Percentiles rank a stretch among this genome's conserved stretches.
Evolutionary conservation across 2,329 filamentous ascomycete genomes (phyloP).

Genomic region (Harringtonia aguacate): DNA sequence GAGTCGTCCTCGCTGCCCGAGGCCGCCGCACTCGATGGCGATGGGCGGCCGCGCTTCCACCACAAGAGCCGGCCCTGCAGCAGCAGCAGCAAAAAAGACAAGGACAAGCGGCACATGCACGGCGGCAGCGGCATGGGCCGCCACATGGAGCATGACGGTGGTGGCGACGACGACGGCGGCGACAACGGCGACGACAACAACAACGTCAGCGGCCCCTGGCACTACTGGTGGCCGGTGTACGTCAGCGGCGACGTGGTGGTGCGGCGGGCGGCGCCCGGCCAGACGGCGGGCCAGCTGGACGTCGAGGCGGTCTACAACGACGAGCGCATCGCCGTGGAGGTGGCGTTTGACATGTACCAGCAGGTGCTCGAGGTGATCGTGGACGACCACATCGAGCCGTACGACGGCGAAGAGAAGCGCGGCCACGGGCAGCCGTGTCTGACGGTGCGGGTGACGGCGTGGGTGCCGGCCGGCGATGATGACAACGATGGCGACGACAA

Average conservation of each 20-base stretch:
- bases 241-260: slow-evolving; percentile 29
- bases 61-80: too few species aligned
- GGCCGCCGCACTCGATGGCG: too few species aligned
- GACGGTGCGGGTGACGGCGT: slow-evolving; percentile 34
- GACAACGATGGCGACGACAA: slow-evolving; percentile 6
- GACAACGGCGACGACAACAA: slow-evolving; percentile 12
- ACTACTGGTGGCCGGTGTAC: slow-evolving; percentile 2
- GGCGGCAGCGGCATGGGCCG: too few species aligned
- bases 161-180: too few species aligned
- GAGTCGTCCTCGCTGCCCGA: too few species aligned
- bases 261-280: slow-evolving; percentile 16
- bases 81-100: too few species aligned
- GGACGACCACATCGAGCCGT: slow-evolving; percentile 3
- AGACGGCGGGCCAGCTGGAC: neutral
- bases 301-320: slow-evolving; percentile 36
- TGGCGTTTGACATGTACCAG: slow-evolving; percentile 20
- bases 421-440: slow-evolving; percentile 28
- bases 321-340: slow-evolving; percentile 23
- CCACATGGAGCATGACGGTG: too few species aligned
- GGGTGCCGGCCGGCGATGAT: slow-evolving; percentile 24
- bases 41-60: too few species aligned
- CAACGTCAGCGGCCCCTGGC: slow-evolving; percentile 8
- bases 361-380: slow-evolving; percentile 26
- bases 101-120: too few species aligned
- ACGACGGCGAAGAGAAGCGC: neutral